phyloP scores from a whole-genome alignment of 345 rosid species.

The Raphanus raphanistrum region DNA sequence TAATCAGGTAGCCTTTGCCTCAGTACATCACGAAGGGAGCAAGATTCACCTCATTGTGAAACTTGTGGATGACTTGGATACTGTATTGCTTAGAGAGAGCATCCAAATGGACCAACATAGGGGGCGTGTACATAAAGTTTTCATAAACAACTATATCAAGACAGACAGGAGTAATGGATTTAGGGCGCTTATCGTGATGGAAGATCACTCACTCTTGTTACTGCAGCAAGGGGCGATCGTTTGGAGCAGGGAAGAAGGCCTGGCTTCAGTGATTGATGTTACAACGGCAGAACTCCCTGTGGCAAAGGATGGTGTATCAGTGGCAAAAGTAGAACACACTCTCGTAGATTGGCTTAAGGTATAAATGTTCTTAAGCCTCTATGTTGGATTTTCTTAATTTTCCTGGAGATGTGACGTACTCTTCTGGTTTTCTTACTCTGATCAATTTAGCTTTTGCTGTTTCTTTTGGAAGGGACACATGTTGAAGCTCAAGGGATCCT shows the following conservation, averaged over 20 bases:
- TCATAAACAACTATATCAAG: conserved; percentile 80
- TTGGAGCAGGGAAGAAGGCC: conserved; percentile 96
- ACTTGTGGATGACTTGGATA: conserved; percentile 62
- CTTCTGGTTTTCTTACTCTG: conserved; percentile 16
- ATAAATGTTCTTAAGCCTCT: conserved; percentile 19
- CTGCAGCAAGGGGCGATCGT: conserved; percentile 92
- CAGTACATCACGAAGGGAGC: conserved; percentile 59
- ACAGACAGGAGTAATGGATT: conserved; percentile 96
- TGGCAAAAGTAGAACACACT: conserved; percentile 88
- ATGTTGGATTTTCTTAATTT: conserved; percentile 5
- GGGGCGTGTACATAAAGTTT: conserved; percentile 84
- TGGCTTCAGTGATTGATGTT: conserved; percentile 86
- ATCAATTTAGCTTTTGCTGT: not conserved
- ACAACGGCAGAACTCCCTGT: conserved; percentile 89
- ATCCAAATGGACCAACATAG: conserved; percentile 66
- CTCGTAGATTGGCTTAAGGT: conserved; percentile 99
- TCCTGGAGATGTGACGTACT: conserved; percentile 2
- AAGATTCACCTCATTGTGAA: conserved; percentile 75
- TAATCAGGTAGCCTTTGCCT: conserved; percentile 66
- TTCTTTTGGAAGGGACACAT: conserved; percentile 61
- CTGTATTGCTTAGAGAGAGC: conserved; percentile 69
- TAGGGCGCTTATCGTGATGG: conserved; percentile 96
- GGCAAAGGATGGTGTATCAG: conserved; percentile 84
- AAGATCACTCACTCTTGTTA: conserved; percentile 91
- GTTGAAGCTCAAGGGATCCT: conserved; percentile 87